Base-by-base conservation (phyloP, 805 yeast species). In the Yarrowia sp. region DNA sequence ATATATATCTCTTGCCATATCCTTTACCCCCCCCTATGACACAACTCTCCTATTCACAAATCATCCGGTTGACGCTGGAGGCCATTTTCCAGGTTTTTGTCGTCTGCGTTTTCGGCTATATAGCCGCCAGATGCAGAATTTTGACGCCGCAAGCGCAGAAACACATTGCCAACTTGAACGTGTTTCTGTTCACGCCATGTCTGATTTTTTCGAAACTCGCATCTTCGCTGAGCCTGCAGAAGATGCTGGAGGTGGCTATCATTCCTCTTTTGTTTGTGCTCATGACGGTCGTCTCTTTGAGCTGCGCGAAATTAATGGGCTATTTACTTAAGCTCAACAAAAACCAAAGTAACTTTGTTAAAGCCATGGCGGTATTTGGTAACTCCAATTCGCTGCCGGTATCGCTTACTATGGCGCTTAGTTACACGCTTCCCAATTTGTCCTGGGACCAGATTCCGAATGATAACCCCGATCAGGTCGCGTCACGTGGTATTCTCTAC, bases 281-380 rank as follows among this genome's bases (percentile, higher is more conserved):
- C 38, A 86, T 92, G n/a, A 92, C 98, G 0, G 86, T 84, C 16
- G 88, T 92, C 19, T 88, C 97, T 0, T 88, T 81, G 73, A 32
- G 80, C 10, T 86, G 92, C 43, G 90, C 97, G 8, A 79, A 80
- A 40, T 38, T 85, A 26, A 83, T 87, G 49, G 81, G 91, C 3
- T 76, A 78, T 14, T 71, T 87, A 52, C 77, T 92, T 71, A 74
- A 79, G 8, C 80, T 95, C 73, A 90, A 90, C 73, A 85, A 81
- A 61, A 86, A 90, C 14, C 98, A 95, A 79, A 76, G 91, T 3
- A 93, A 94, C 79, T 94, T 91, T 74, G 97, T 95, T 63, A 89
- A 96, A 26, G 98, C 97, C 2, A 95, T 95, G 96, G 92, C 95
- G 2, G 97, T 93, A 7, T 94, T 94, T 79, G 98, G 98, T 67